A percentile compares a stretch with the other conserved stretches of the same genome.
These are phyloP conservation scores for Hura crepitans DNA, from an alignment of 441 rosid genomes.

Conservation along the genomic window DNA sequence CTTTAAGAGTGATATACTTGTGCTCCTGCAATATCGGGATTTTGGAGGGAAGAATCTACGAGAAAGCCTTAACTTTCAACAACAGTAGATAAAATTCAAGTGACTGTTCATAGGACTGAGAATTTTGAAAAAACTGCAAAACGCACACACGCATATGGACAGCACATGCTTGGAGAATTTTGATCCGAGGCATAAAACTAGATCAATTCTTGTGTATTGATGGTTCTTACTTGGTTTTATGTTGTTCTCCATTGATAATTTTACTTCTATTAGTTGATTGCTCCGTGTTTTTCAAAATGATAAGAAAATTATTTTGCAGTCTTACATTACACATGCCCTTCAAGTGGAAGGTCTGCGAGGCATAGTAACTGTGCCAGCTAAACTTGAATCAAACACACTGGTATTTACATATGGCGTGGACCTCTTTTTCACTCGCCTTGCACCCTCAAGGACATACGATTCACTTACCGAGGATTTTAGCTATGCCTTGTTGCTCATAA, in stretches of 20 bases:
- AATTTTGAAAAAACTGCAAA: background rate
- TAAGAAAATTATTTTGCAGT: constrained; percentile 42
- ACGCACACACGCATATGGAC: background rate
- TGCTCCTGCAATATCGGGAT: background rate
- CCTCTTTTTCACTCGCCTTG: constrained; percentile 85
- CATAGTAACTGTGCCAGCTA: constrained; percentile 77
- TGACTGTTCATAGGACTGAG: background rate
- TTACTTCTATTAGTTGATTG: background rate
- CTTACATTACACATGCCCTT: constrained; percentile 71
- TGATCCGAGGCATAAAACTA: no score
- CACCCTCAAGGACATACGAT: constrained; percentile 98
- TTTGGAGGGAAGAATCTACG: background rate
- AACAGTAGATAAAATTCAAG: background rate
- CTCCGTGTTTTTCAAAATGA: background rate
- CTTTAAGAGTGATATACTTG: background rate
- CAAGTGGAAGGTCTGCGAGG: constrained; percentile 87
- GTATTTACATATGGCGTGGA: constrained; percentile 89
- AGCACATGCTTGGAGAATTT: background rate
- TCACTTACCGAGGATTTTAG: constrained; percentile 96
- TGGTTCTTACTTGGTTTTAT: no score
- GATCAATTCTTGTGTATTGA: no score
- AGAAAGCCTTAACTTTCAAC: background rate
- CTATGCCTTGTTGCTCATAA: constrained; percentile 86
- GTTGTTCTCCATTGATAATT: background rate
- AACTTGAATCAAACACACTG: constrained; percentile 91